A percentile compares a stretch with the other conserved stretches of the same genome.
These are phyloP conservation scores for Polytrichum commune DNA, from an alignment of 225 moss, liverwort and hornwort species.

Conservation along the genomic window DNA sequence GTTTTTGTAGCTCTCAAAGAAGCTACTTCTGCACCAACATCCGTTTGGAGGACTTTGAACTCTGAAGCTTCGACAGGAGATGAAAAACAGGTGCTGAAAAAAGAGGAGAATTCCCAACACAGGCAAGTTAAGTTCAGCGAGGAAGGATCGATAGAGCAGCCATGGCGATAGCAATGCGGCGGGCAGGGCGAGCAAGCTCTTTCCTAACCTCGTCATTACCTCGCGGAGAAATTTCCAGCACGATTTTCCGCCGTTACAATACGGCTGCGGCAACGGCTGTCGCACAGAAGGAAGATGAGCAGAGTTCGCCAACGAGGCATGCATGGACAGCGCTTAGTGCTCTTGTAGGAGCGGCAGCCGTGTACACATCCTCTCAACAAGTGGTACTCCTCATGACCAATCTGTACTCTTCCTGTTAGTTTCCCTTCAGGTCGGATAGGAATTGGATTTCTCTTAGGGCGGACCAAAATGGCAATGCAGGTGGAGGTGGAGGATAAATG, in stretches of 20 bases:
- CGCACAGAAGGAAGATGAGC: constrained; percentile 26
- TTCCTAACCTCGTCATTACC: constrained; percentile 14
- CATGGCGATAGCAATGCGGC: constrained; percentile 36
- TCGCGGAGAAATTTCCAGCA: constrained; percentile 5
- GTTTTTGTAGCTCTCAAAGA: too few relatives aligned
- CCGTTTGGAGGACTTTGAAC: too few relatives aligned
- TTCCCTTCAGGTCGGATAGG: too few relatives aligned
- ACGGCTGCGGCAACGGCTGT: constrained; percentile 4
- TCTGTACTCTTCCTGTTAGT: not conserved
- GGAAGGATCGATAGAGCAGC: not conserved
- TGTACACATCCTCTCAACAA: constrained; percentile 27
- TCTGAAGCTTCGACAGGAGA: too few relatives aligned
- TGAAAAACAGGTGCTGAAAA: too few relatives aligned
- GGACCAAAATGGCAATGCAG: not conserved
- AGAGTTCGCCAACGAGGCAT: constrained; percentile 12
- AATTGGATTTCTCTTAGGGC: not conserved
- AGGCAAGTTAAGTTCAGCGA: too few relatives aligned
- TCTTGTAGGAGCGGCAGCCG: constrained; percentile 35
- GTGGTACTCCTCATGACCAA: constrained; percentile 15
- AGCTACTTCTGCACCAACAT: too few relatives aligned
- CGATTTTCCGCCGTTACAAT: constrained; percentile 3
- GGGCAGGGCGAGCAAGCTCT: constrained; percentile 26
- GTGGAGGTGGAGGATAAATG: not conserved
- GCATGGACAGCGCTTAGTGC: constrained; percentile 31
- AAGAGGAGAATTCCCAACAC: too few relatives aligned